A percentile compares a stretch with the other conserved stretches of the same genome.
Conservation (phyloP, 768 basidiomycete species). For the Serendipita vermifera region DNA sequence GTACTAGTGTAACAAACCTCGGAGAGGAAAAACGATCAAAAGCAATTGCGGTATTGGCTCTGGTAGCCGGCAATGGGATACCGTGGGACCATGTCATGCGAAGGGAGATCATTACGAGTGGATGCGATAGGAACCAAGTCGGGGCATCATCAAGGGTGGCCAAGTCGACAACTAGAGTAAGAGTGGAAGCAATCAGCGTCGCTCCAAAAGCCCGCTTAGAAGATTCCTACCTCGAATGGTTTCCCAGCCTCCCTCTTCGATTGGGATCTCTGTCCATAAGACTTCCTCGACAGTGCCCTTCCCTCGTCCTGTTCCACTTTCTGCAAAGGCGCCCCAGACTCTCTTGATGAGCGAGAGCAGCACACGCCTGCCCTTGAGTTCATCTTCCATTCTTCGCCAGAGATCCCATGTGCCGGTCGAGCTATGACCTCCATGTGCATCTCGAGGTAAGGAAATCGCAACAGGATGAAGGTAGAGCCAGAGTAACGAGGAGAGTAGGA, state of each 20-base stretch:
- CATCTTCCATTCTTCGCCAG: not conserved
- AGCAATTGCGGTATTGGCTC: not conserved
- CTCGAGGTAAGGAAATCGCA: not conserved
- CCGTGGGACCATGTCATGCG: not conserved
- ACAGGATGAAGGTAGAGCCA: slow-evolving; percentile 5
- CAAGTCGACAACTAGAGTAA: not conserved
- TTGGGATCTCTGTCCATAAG: slow-evolving; percentile 1
- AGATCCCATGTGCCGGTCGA: not conserved
- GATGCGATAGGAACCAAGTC: slow-evolving; percentile 2
- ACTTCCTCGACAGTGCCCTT: not conserved
- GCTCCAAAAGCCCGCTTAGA: not conserved
- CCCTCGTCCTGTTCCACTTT: not conserved
- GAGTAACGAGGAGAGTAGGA: not conserved
- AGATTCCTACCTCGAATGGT: not conserved
- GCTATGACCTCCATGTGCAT: not conserved
- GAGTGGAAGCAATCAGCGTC: not conserved
- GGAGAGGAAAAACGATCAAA: not conserved
- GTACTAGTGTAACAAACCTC: not conserved
- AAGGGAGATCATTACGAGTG: slow-evolving; percentile 3
- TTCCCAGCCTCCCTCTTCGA: not conserved
- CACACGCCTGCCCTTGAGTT: slow-evolving; percentile 1
- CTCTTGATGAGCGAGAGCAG: not conserved
- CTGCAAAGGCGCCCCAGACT: not conserved
- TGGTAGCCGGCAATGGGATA: not conserved
- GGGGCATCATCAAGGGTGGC: not conserved